Percentiles rank a stretch among this genome's conserved stretches.
Evolutionary conservation across 2,329 filamentous ascomycete species (phyloP).

Genomic region (Monilinia vaccinii-corymbosi): DNA sequence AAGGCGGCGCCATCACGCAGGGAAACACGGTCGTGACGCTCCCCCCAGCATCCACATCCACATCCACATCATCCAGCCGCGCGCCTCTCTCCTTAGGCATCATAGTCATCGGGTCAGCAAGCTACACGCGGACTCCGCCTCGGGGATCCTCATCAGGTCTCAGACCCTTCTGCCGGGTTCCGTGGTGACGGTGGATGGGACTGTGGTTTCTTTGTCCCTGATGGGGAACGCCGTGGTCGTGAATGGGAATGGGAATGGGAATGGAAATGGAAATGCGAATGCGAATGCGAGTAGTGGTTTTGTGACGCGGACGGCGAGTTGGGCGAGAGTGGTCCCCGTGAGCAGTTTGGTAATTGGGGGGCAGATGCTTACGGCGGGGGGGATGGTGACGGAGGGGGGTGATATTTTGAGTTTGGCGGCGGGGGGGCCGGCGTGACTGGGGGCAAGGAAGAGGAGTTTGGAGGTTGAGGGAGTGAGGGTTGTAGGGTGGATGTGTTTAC

Average conservation of each 20-base stretch:
- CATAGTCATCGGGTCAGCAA: conserved; percentile 7
- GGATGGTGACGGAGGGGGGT: conserved; percentile 23
- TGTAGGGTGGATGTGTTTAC: background rate
- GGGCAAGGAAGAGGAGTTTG: conserved; percentile 21
- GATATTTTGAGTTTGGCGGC: conserved; percentile 24
- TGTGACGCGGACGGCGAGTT: conserved; percentile 4
- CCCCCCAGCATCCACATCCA: background rate
- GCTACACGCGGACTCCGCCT: conserved; percentile 11
- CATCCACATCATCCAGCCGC: background rate
- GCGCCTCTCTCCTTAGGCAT: background rate
- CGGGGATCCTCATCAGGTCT: conserved; percentile 9
- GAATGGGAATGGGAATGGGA: conserved; percentile 10
- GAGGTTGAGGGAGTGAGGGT: background rate
- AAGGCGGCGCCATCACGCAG: conserved; percentile 13
- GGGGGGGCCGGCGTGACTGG: conserved; percentile 16
- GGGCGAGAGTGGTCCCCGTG: conserved; percentile 1
- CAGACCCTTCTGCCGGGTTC: conserved; percentile 13
- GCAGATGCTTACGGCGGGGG: conserved; percentile 24
- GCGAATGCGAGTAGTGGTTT: conserved; percentile 9
- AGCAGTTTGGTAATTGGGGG: conserved; percentile 19
- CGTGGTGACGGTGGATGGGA: conserved; percentile 5
- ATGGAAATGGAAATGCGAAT: too few relatives aligned
- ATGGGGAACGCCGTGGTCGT: conserved; percentile 12
- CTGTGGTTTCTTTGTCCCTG: conserved; percentile 10
- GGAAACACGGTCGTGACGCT: conserved; percentile 2